Conservation (phyloP, 176 grass and related monocot species). For the Oryza nivara region DNA sequence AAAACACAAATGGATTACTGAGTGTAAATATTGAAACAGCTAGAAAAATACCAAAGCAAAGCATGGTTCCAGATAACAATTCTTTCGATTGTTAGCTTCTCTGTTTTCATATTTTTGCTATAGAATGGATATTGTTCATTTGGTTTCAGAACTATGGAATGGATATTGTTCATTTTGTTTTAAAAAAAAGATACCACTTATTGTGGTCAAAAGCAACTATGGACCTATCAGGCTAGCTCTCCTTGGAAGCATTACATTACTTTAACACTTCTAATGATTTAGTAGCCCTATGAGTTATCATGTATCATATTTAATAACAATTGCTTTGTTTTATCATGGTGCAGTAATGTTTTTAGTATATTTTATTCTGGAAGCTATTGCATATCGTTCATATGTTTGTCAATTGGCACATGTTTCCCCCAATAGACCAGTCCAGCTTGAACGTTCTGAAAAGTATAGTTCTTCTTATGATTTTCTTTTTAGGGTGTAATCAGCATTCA, state of each 20-base stretch:
- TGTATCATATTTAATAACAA: background rate
- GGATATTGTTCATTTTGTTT: background rate
- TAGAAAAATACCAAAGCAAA: background rate
- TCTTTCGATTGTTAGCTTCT: background rate
- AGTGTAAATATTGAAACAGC: background rate
- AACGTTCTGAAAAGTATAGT: background rate
- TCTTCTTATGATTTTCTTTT: constrained; percentile 26
- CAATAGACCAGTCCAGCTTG: background rate
- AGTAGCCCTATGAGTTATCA: background rate
- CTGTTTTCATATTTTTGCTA: background rate
- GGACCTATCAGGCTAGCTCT: background rate
- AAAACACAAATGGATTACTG: background rate
- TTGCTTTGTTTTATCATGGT: constrained; percentile 3
- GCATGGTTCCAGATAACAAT: background rate
- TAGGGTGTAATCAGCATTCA: constrained; percentile 51
- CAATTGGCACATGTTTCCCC: background rate
- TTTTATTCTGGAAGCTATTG: background rate
- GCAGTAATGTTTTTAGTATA: background rate
- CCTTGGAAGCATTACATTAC: background rate
- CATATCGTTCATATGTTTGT: background rate
- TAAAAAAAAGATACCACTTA: background rate
- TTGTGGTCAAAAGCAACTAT: background rate
- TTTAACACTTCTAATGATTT: constrained; percentile 4
- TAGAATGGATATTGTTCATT: background rate
- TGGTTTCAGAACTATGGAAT: background rate